Evolutionary conservation across 345 rosid species (phyloP).

Genomic region (Nasturtium officinale): DNA sequence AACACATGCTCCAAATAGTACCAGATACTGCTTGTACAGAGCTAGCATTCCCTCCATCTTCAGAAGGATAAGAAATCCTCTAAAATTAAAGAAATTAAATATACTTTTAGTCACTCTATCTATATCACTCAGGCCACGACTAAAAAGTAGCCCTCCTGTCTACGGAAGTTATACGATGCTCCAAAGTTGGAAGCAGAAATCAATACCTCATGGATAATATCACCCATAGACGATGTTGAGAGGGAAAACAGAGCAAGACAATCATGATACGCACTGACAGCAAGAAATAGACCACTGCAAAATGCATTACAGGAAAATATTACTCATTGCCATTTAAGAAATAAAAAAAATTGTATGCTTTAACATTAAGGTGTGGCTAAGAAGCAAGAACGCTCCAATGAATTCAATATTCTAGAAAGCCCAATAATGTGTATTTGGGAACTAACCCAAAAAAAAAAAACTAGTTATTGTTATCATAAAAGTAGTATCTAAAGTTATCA

Average conservation of each 20-base stretch:
- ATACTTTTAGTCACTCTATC: conserved; percentile 23
- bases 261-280: conserved; percentile 86
- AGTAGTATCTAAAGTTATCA: conserved; percentile 24
- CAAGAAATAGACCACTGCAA: conserved; percentile 78
- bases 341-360: conserved; percentile 9
- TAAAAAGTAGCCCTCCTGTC: conserved; percentile 12
- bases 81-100: conserved; percentile 44
- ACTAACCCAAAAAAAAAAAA: background rate
- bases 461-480: background rate
- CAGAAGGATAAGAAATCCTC: conserved; percentile 81
- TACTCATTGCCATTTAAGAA: conserved; percentile 9
- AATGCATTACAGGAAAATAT: conserved; percentile 23
- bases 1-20: conserved; percentile 99
- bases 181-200: conserved; percentile 30
- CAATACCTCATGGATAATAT: conserved; percentile 70
- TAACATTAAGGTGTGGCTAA: conserved; percentile 24
- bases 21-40: conserved; percentile 59
- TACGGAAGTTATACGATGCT: conserved; percentile 33
- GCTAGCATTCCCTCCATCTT: conserved; percentile 51
- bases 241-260: conserved; percentile 79
- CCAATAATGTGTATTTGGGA: background rate
- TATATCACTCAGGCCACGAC: background rate
- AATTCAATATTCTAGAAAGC: conserved; percentile 13
- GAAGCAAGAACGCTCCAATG: background rate
- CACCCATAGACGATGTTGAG: conserved; percentile 61